A percentile compares a stretch with the other conserved stretches of the same genome.
phyloP scores from a whole-genome alignment of 2,329 filamentous ascomycete species.

The Westerdykella aurantiaca region DNA sequence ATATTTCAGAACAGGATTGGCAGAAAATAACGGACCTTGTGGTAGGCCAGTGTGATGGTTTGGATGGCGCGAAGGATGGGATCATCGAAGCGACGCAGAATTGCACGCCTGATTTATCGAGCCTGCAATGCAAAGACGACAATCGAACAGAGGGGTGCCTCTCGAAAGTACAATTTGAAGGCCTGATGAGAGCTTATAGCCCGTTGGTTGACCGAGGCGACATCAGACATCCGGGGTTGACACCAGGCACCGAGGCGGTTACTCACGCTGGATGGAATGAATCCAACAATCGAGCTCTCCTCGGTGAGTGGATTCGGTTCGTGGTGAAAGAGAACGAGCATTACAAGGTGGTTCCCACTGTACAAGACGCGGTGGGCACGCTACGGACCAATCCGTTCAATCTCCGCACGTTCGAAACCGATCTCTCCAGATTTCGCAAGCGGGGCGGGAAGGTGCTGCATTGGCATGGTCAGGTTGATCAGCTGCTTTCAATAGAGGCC shows the following conservation, averaged over 20 bases:
- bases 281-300: slow-evolving; percentile 41
- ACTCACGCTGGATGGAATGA: slow-evolving; percentile 28
- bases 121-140: slow-evolving; percentile 34
- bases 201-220: slow-evolving; percentile 41
- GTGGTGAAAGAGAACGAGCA: slow-evolving; percentile 25
- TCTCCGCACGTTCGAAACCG: slow-evolving; percentile 40
- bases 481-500: slow-evolving; percentile 42
- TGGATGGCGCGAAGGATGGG: slow-evolving; percentile 47
- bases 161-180: slow-evolving; percentile 40
- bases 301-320: slow-evolving; percentile 46
- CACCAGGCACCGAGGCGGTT: slow-evolving; percentile 43
- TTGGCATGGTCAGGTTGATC: slow-evolving; percentile 43
- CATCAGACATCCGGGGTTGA: slow-evolving; percentile 48
- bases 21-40: slow-evolving; percentile 38
- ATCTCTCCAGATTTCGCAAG: slow-evolving; percentile 32
- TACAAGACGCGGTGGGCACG: slow-evolving; percentile 37
- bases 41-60: slow-evolving; percentile 46
- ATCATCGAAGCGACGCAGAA: slow-evolving; percentile 44
- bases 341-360: slow-evolving; percentile 41
- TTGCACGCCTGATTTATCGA: slow-evolving; percentile 42
- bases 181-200: slow-evolving; percentile 40
- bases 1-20: background rate
- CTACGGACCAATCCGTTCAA: slow-evolving; percentile 33
- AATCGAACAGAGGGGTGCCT: slow-evolving; percentile 39
- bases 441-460: slow-evolving; percentile 45